Conservation (phyloP, 345 rosid species). For the Gossypium bickii region DNA sequence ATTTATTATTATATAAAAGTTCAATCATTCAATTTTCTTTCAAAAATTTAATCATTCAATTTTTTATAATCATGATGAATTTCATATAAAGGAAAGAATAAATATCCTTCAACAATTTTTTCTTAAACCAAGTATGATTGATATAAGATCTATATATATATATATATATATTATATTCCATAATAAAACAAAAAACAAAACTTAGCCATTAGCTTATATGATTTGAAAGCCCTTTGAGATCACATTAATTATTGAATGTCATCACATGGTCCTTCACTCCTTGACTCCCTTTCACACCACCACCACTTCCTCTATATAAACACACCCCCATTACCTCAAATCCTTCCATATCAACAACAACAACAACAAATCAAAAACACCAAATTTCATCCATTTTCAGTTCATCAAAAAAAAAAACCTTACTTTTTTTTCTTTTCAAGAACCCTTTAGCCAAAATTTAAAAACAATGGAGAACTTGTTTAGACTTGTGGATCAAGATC, state of each 20-base stretch:
- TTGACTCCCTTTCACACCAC: not conserved
- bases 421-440: not conserved
- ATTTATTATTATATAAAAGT: too few species aligned
- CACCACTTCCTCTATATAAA: conserved; percentile 28
- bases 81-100: conserved; percentile 3
- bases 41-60: too few species aligned
- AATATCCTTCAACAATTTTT: conserved; percentile 3
- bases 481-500: conserved; percentile 37
- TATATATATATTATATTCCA: not conserved
- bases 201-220: not conserved
- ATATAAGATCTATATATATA: conserved; percentile 1
- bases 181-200: not conserved
- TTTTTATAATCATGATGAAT: not conserved
- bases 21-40: too few species aligned
- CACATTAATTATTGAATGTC: conserved; percentile 8
- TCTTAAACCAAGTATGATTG: not conserved
- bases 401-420: not conserved
- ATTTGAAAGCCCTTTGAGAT: conserved; percentile 20
- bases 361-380: not conserved
- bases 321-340: conserved; percentile 9
- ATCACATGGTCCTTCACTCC: conserved; percentile 11
- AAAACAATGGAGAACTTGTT: conserved; percentile 40
- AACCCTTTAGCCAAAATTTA: not conserved
- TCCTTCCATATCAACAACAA: not conserved
- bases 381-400: not conserved